Conservation (phyloP, 169 alveolate genomes). For the Plasmodium knowlesi region DNA sequence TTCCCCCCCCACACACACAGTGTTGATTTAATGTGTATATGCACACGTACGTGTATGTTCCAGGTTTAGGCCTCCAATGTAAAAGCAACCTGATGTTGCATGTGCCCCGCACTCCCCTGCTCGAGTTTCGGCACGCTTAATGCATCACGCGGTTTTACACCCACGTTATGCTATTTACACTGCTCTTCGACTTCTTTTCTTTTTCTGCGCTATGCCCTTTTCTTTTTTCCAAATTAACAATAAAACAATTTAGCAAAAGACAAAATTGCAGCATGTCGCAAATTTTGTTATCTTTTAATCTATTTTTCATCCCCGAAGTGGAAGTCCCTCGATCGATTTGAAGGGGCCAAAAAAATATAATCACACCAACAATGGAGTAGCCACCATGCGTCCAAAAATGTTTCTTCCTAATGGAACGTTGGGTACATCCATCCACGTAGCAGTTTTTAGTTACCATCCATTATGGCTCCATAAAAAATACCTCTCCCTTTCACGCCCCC, state of each 20-base stretch:
- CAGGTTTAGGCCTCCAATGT: conserved; percentile 30
- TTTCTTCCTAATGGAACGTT: not conserved
- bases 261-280: not conserved
- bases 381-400: not conserved
- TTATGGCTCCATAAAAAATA: not conserved
- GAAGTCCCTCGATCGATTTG: not conserved
- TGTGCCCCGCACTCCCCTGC: not conserved
- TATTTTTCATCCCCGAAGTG: not conserved
- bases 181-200: not conserved
- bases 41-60: not conserved
- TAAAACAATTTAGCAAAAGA: not conserved
- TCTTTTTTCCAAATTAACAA: not conserved
- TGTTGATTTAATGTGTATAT: conserved; percentile 14
- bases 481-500: not conserved
- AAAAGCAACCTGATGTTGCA: conserved; percentile 2
- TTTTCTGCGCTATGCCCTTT: not conserved
- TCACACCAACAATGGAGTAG: not conserved
- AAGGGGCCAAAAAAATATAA: not conserved
- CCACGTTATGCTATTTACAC: not conserved
- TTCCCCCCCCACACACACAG: conserved; percentile 23
- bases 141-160: not conserved
- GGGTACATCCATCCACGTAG: not conserved
- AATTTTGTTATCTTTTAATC: not conserved
- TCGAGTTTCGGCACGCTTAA: not conserved
- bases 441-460: not conserved